These are phyloP conservation scores for Daldinia concentrica DNA, from an alignment of 495 filamentous ascomycete genomes.

Conservation along the genomic window DNA sequence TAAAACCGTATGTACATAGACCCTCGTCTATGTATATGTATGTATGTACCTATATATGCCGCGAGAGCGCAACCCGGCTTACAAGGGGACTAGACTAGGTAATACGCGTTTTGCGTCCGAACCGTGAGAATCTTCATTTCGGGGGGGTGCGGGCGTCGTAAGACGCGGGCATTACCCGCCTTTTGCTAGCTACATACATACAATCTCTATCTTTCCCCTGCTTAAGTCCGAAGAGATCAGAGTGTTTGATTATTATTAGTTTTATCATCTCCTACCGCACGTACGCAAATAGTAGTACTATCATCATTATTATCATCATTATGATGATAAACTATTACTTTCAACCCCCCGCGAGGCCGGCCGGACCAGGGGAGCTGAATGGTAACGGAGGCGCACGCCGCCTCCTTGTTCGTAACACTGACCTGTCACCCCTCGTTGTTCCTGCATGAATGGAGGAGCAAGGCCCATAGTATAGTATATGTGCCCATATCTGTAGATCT, in stretches of 20 bases:
- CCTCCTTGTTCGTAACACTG: conserved; percentile 22
- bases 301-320: background rate
- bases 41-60: no score
- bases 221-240: background rate
- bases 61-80: conserved; percentile 1
- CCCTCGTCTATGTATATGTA: background rate
- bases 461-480: conserved; percentile 7
- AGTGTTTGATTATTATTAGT: background rate
- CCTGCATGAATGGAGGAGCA: conserved; percentile 29
- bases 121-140: conserved; percentile 19
- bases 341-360: conserved; percentile 13
- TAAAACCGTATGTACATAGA: background rate
- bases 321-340: background rate
- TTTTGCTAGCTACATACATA: background rate
- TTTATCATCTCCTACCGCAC: background rate
- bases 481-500: background rate
- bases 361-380: conserved; percentile 1
- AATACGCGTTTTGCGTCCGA: background rate
- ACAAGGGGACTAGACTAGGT: background rate
- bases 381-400: background rate
- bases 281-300: background rate
- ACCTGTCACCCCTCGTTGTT: conserved; percentile 34
- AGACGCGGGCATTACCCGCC: conserved; percentile 6
- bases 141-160: background rate
- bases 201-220: background rate